Evolutionary conservation across 768 basidiomycete genomes (phyloP).

Genomic region (Tricholoma sp.): DNA sequence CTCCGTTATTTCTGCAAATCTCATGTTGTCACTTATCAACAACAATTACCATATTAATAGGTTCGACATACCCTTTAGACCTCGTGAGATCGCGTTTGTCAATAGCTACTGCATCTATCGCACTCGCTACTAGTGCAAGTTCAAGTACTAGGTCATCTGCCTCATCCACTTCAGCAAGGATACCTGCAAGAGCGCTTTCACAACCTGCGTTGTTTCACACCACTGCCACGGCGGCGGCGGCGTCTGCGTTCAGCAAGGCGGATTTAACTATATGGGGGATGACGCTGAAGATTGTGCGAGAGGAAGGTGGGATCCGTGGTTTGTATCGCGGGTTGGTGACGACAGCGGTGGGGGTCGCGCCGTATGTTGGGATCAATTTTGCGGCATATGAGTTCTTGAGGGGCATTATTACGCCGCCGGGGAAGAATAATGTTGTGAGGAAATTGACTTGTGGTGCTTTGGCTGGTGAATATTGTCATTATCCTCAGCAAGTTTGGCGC

Average conservation of each 20-base stretch:
- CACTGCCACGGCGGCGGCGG: conserved; percentile 29
- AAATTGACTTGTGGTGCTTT: conserved; percentile 85
- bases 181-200: conserved; percentile 19
- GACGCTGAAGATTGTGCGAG: conserved; percentile 84
- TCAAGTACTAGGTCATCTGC: conserved; percentile 22
- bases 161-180: conserved; percentile 20
- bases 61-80: conserved; percentile 89
- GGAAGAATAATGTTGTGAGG: conserved; percentile 57
- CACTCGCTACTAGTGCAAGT: conserved; percentile 22
- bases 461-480: conserved; percentile 49
- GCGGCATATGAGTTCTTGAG: conserved; percentile 86
- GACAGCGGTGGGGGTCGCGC: conserved; percentile 86
- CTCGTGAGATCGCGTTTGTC: conserved; percentile 89
- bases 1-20: conserved; percentile 5
- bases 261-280: conserved; percentile 81
- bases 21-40: neutral
- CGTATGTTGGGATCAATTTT: conserved; percentile 89
- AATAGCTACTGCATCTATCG: conserved; percentile 85
- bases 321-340: conserved; percentile 83
- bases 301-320: conserved; percentile 86
- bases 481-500: neutral
- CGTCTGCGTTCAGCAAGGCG: conserved; percentile 33
- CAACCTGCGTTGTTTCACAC: conserved; percentile 55
- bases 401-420: conserved; percentile 75
- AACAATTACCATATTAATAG: conserved; percentile 28